Evolutionary conservation across 257 asterid species (phyloP).

Genomic region (Mentha longifolia): DNA sequence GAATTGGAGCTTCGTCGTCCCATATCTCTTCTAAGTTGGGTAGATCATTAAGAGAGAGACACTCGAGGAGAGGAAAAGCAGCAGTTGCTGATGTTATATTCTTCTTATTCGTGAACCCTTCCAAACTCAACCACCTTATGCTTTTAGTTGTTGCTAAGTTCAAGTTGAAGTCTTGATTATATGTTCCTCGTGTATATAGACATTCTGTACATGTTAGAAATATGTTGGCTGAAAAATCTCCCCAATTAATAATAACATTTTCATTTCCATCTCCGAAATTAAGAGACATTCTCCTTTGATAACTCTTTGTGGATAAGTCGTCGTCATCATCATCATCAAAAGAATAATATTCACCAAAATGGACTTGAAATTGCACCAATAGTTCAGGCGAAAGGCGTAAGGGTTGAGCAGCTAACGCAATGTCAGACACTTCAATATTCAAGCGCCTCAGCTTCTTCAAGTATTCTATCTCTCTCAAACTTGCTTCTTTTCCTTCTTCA

Average conservation of each 20-base stretch:
- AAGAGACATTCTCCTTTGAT: not conserved
- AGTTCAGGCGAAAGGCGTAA: not conserved
- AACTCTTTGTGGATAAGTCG: no score
- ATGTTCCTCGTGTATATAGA: not conserved
- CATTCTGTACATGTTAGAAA: not conserved
- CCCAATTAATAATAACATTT: not conserved
- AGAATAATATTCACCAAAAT: not conserved
- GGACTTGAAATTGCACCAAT: not conserved
- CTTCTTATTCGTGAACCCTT: not conserved
- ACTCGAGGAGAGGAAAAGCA: no score
- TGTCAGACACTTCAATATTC: not conserved
- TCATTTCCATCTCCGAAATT: no score
- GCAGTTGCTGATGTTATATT: not conserved
- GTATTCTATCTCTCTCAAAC: slow-evolving; percentile 9
- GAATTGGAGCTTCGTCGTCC: no score
- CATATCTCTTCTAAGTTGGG: no score
- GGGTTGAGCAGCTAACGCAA: not conserved
- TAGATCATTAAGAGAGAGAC: no score
- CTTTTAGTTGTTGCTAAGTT: not conserved
- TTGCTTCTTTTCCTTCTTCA: not conserved
- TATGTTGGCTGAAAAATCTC: not conserved
- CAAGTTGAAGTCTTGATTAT: not conserved
- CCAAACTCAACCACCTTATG: not conserved
- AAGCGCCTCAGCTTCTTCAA: not conserved
- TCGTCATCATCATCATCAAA: not conserved